Evolutionary conservation across 2,329 filamentous ascomycete species (phyloP).

Genomic region (Calonectria pseudoturangicola): DNA sequence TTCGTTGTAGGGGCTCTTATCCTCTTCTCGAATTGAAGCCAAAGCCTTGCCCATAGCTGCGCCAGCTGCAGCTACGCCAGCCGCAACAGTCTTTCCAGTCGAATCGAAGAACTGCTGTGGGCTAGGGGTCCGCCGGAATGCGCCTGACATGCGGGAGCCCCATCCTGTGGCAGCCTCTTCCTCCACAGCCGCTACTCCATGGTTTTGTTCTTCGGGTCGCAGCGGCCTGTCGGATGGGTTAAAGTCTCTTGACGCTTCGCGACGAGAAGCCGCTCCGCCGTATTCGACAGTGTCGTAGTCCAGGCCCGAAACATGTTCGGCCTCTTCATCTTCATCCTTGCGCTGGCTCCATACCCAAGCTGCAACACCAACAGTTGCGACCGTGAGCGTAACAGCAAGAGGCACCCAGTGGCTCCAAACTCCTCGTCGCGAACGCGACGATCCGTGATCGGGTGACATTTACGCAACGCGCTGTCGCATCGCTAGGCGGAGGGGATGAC

Average conservation of each 20-base stretch:
- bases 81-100: conserved; percentile 86
- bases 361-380: conserved; percentile 89
- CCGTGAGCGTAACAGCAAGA: conserved; percentile 88
- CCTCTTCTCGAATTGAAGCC: conserved; percentile 88
- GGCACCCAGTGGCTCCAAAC: conserved; percentile 92
- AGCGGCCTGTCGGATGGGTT: conserved; percentile 61
- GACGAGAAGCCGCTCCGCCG: conserved; percentile 72
- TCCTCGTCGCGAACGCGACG: conserved; percentile 76
- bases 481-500: conserved; percentile 51
- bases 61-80: conserved; percentile 88
- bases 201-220: conserved; percentile 64
- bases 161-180: conserved; percentile 71
- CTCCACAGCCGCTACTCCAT: conserved; percentile 59
- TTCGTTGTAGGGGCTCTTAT: conserved; percentile 84
- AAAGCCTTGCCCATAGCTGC: conserved; percentile 88
- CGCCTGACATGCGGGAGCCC: conserved; percentile 86
- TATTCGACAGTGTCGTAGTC: conserved; percentile 70
- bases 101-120: conserved; percentile 92
- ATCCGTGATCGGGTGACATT: conserved; percentile 78
- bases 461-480: conserved; percentile 61
- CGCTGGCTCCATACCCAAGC: conserved; percentile 97
- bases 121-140: conserved; percentile 87
- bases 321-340: conserved; percentile 81
- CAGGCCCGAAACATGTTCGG: conserved; percentile 70
- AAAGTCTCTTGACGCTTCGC: conserved; percentile 65